Evolutionary conservation across 2,329 filamentous ascomycete species (phyloP).

Genomic region (Hansfordia pulvinata): DNA sequence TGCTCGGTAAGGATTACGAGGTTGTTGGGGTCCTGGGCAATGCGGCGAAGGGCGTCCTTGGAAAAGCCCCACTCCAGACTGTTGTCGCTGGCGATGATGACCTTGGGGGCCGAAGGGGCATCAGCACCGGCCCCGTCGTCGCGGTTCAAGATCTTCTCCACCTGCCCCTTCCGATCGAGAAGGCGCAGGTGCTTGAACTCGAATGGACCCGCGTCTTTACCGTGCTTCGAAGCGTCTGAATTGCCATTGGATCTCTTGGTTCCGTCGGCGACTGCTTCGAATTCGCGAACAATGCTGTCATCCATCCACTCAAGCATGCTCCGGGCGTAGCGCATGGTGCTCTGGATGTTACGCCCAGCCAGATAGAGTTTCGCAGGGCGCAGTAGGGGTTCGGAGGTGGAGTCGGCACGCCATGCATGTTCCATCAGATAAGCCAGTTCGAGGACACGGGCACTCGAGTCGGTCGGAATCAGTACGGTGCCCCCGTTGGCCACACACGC

Average conservation of each 20-base stretch:
- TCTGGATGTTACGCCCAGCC: constrained; percentile 73
- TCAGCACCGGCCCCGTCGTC: too few relatives aligned
- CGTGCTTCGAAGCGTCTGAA: constrained; percentile 29
- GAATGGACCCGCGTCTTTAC: constrained; percentile 58
- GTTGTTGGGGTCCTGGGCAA: constrained; percentile 69
- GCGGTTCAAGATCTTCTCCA: constrained; percentile 56
- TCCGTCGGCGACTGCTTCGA: constrained; percentile 55
- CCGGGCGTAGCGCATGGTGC: constrained; percentile 78
- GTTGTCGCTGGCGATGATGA: constrained; percentile 83
- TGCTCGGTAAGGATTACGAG: constrained; percentile 79
- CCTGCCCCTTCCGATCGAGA: constrained; percentile 68
- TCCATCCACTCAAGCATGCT: constrained; percentile 99
- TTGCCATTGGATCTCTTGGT: constrained; percentile 29
- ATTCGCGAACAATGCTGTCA: constrained; percentile 83
- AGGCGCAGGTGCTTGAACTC: constrained; percentile 79
- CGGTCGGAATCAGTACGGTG: constrained; percentile 83
- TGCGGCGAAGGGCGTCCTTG: constrained; percentile 57
- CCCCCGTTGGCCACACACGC: constrained; percentile 69
- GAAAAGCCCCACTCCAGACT: constrained; percentile 95
- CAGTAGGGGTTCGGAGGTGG: constrained; percentile 35
- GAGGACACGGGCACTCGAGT: constrained; percentile 87
- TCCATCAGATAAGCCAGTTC: constrained; percentile 89
- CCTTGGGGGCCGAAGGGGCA: too few relatives aligned
- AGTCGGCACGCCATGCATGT: constrained; percentile 70
- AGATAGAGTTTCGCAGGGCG: constrained; percentile 56